phyloP scores from a whole-genome alignment of 306 rosid species.

The barrel medic (Medicago truncatula) region MtrunA17r5.0-ANR NC_053042.1:30364001-30364500 shows the following conservation, averaged over 20 bases:
- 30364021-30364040: too few species aligned
- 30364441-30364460: too few species aligned
- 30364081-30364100: neutral
- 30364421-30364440: neutral
- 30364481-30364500: neutral
- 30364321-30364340: conserved; percentile 94
- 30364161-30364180: neutral
- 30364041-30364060: too few species aligned
- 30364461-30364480: too few species aligned
- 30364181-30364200: neutral
- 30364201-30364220: neutral
- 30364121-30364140: neutral
- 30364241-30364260: conserved; percentile 6
- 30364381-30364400: conserved; percentile 99
- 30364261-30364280: neutral
- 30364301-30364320: conserved; percentile 4
- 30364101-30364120: neutral
- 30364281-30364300: conserved; percentile 16
- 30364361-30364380: conserved; percentile 81
- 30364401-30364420: conserved; percentile 15
- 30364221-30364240: neutral
- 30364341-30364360: conserved; percentile 88
- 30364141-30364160: neutral
- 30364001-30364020: too few species aligned
- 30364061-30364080: too few species aligned